These are phyloP conservation scores for Hymenoscyphus salicellus DNA, from an alignment of 2,329 filamentous ascomycete genomes.

Conservation along the genomic window DNA sequence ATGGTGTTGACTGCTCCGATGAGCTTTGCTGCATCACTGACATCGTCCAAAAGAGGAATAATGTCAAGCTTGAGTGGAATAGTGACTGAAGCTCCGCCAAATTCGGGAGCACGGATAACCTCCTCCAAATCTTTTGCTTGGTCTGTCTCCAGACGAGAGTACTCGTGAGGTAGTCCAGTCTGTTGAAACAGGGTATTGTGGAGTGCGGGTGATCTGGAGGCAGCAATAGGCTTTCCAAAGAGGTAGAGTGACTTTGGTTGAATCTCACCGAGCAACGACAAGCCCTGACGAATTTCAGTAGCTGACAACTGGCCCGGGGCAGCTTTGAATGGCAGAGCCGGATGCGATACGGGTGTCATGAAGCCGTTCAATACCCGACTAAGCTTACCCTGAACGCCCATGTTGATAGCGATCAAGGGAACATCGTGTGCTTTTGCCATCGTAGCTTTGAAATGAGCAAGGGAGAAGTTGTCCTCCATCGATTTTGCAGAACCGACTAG, in stretches of 20 bases:
- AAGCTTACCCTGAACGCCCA: slow-evolving; percentile 83
- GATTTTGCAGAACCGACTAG: slow-evolving; percentile 76
- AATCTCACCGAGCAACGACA: slow-evolving; percentile 77
- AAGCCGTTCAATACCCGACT: slow-evolving; percentile 89
- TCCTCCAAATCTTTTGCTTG: slow-evolving; percentile 57
- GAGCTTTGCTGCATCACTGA: slow-evolving; percentile 72
- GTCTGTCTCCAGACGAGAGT: slow-evolving; percentile 72
- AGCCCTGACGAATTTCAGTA: slow-evolving; percentile 75
- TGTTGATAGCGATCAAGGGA: slow-evolving; percentile 94
- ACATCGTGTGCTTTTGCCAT: slow-evolving; percentile 70
- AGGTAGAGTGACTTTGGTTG: slow-evolving; percentile 75
- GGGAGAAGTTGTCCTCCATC: slow-evolving; percentile 81
- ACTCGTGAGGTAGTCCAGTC: slow-evolving; percentile 80
- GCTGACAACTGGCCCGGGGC: slow-evolving; percentile 92
- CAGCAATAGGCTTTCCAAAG: slow-evolving; percentile 79
- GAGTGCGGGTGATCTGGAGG: slow-evolving; percentile 80
- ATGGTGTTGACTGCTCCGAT: slow-evolving; percentile 97
- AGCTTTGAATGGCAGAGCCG: slow-evolving; percentile 83
- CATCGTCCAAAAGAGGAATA: slow-evolving; percentile 73
- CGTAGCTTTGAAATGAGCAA: slow-evolving; percentile 76
- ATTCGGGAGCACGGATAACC: slow-evolving; percentile 67
- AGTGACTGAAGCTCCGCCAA: slow-evolving; percentile 92
- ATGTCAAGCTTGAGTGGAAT: slow-evolving; percentile 93
- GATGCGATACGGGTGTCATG: slow-evolving; percentile 91
- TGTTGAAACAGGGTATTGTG: slow-evolving; percentile 81